These are phyloP conservation scores for Acanthamoeba royreba DNA, from an alignment of 208 protist genomes.

Conservation along the genomic window DNA sequence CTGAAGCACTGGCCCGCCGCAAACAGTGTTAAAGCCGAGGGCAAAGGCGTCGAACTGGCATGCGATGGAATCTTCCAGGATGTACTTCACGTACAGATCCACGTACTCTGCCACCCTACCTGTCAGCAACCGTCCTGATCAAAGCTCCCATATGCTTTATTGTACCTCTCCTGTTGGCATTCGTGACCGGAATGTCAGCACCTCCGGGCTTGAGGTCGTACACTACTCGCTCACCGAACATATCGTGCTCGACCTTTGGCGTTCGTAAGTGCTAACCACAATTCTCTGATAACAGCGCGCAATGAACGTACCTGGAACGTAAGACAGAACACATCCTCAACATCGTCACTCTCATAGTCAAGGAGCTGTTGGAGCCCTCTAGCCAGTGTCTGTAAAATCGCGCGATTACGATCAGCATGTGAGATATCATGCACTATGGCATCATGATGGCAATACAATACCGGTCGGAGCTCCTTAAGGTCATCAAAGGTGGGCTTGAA, in stretches of 20 bases:
- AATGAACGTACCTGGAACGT: constrained; percentile 71
- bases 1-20: constrained; percentile 23
- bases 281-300: background rate
- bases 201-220: constrained; percentile 77
- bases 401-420: background rate
- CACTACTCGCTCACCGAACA: constrained; percentile 63
- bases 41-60: constrained; percentile 76
- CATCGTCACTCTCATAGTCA: constrained; percentile 68
- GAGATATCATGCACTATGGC: no score
- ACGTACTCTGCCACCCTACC: constrained; percentile 86
- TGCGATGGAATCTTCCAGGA: constrained; percentile 75
- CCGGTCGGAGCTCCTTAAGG: constrained; percentile 68
- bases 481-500: constrained; percentile 66
- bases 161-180: constrained; percentile 74
- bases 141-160: no score
- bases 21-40: constrained; percentile 73
- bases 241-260: constrained; percentile 62
- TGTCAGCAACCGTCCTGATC: no score
- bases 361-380: constrained; percentile 62
- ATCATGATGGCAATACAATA: background rate
- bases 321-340: constrained; percentile 74
- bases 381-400: background rate
- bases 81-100: constrained; percentile 73
- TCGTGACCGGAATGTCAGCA: constrained; percentile 74
- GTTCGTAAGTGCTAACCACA: background rate